These are phyloP conservation scores for Tilletia caries DNA, from an alignment of 1,284 basidiomycete genomes.

Conservation along the genomic window DNA sequence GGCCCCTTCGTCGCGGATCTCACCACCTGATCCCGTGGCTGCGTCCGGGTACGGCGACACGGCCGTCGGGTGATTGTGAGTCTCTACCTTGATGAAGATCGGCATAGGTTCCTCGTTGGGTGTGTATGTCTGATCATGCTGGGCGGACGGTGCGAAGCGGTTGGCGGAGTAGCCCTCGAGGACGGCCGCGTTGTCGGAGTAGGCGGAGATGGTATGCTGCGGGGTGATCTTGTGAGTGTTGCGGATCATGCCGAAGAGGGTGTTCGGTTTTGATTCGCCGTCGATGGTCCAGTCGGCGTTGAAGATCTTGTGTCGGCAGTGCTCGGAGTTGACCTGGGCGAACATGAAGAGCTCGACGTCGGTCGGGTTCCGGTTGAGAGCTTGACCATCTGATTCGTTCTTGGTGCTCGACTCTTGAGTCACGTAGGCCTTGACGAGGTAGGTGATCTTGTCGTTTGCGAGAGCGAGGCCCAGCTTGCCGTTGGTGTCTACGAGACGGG, in stretches of 20 bases:
- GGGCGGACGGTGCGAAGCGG: conserved; percentile 68
- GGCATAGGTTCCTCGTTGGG: conserved; percentile 62
- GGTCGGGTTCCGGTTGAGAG: conserved; percentile 59
- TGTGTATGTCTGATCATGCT: conserved; percentile 22
- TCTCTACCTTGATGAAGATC: conserved; percentile 96
- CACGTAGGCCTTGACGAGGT: conserved; percentile 81
- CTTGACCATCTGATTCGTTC: conserved; percentile 60
- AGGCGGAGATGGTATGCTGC: conserved; percentile 78
- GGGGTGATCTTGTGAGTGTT: conserved; percentile 83
- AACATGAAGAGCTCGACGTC: conserved; percentile 99
- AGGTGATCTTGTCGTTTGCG: conserved; percentile 83
- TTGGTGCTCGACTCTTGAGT: not conserved
- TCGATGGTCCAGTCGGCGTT: conserved; percentile 95
- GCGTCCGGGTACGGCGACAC: conserved; percentile 97
- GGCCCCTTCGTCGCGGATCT: conserved; percentile 96
- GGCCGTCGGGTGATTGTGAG: conserved; percentile 98
- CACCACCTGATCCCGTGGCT: conserved; percentile 94
- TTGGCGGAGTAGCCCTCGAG: conserved; percentile 72
- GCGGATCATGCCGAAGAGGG: conserved; percentile 95
- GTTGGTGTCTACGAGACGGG: conserved; percentile 70
- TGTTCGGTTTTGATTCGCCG: conserved; percentile 65
- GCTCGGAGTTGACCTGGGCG: conserved; percentile 99
- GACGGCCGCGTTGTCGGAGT: conserved; percentile 97
- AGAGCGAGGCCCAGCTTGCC: conserved; percentile 83
- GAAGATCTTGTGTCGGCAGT: conserved; percentile 99